Base-by-base conservation (phyloP, 352 stramenopile genomes). In the Phytophthora tentaculata region DNA sequence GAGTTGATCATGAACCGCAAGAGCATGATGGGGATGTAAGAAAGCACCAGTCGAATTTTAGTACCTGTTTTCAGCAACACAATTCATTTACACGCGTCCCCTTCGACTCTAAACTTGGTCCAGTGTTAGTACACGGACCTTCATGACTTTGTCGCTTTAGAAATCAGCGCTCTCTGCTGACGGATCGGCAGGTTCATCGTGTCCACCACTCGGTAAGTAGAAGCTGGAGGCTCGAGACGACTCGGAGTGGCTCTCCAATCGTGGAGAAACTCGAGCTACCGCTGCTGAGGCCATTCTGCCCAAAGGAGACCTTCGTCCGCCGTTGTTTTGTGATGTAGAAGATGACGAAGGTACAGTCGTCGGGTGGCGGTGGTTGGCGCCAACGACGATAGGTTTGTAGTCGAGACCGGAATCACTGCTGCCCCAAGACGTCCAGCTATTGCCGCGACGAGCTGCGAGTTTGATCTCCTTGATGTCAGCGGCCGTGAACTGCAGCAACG, bases 1-100 rank as follows among this genome's bases (percentile, higher is more conserved):
- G 88, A 96, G 70, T 61, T 96, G 23, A 94, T 96, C 56, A 86
- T 93, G 84, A 91, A 85, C 45, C 83, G 86, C 48, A 93, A 92
- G 64, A 92, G 72, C 28, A 72, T 77, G 77, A 74, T 88, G 67
- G 80, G 48, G 43, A 60, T 55, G 59, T 79, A 56, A 71, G 29
- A 20, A 29, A 20, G 24, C n/a, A 49, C 39, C 1, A 59, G 29
- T n/a, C 23, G 9, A 58, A 16, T 4, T 64, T 41, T 64, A 52
- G 35, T 67, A 61, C 55, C 35, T 60, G 37, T n/a, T 67, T 55
- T 56, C 49, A 24, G 61, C 56, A n/a, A n/a, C 44, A 64, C 47
- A 53, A 64, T 68, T 61, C 52, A 76, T 72, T 76, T 76, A 65
- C 63, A 69, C 56, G 54, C 56, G 48, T 63, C 44, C 47, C 37